phyloP scores from a whole-genome alignment of 176 grass and related monocot species.

The Guadua angustifolia region DNA sequence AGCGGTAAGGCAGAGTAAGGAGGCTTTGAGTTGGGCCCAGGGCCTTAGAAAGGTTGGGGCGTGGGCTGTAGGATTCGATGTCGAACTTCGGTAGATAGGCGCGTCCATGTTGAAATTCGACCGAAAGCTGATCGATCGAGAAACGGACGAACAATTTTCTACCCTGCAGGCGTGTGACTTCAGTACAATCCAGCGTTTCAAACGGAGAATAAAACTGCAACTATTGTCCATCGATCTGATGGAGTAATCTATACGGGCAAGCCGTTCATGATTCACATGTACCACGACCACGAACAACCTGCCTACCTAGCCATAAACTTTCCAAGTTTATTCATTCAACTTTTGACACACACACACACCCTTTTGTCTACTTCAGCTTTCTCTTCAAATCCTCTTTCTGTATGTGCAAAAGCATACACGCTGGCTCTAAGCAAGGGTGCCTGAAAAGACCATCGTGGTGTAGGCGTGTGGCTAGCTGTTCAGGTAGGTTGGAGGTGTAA shows the following conservation, averaged over 20 bases:
- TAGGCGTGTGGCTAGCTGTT: neutral
- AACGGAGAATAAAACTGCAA: neutral
- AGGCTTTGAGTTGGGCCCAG: too few species aligned
- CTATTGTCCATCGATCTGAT: too few species aligned
- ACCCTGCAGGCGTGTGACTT: neutral
- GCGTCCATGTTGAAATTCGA: neutral
- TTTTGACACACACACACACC: constrained; percentile 5
- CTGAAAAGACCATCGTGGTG: neutral
- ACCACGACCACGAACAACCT: neutral
- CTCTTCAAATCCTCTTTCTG: too few species aligned
- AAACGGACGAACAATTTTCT: neutral
- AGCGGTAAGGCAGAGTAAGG: too few species aligned
- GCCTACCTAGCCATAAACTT: constrained; percentile 14
- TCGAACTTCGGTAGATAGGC: too few species aligned
- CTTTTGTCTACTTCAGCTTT: constrained; percentile 28
- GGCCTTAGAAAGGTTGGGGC: too few species aligned
- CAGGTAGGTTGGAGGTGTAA: too few species aligned
- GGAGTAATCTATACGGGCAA: neutral
- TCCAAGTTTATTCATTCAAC: constrained; percentile 30
- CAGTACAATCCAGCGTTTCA: neutral
- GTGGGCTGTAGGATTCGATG: too few species aligned
- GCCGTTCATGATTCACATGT: neutral
- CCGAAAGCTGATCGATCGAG: neutral
- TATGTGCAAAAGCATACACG: neutral
- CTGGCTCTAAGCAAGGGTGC: too few species aligned